Evolutionary conservation across 169 alveolate genomes (phyloP).

Genomic region (Eimeria sp.): DNA sequence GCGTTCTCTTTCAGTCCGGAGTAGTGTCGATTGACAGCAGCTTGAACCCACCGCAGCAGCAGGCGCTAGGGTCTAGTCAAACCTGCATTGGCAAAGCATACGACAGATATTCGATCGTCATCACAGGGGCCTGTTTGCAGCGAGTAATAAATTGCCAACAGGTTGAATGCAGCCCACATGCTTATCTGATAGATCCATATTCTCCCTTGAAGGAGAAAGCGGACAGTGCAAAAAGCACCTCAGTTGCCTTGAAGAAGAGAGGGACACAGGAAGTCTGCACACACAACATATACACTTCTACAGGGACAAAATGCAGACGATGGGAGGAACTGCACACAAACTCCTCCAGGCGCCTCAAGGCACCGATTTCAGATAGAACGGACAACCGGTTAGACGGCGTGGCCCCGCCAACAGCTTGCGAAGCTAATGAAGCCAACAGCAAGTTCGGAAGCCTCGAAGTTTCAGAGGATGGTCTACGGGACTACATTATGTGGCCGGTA

Average conservation of each 20-base stretch:
- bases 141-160: conserved; percentile 39
- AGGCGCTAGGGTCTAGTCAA: neutral
- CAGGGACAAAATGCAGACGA: neutral
- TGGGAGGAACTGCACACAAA: neutral
- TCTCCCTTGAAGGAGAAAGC: neutral
- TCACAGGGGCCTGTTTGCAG: conserved; percentile 54
- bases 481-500: conserved; percentile 26
- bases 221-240: neutral
- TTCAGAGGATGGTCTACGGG: neutral
- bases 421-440: neutral
- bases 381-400: neutral
- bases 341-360: conserved; percentile 36
- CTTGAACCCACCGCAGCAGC: neutral
- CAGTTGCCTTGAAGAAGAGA: neutral
- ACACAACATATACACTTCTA: neutral
- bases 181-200: neutral
- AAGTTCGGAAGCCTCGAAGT: neutral
- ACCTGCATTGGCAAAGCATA: neutral
- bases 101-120: conserved; percentile 38
- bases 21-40: conserved; percentile 34
- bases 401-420: neutral
- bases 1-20: conserved; percentile 48
- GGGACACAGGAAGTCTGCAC: neutral
- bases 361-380: neutral
- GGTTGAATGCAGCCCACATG: conserved; percentile 1